phyloP scores from a whole-genome alignment of 2,329 filamentous ascomycete species.

The Fusarium metavorans region DNA sequence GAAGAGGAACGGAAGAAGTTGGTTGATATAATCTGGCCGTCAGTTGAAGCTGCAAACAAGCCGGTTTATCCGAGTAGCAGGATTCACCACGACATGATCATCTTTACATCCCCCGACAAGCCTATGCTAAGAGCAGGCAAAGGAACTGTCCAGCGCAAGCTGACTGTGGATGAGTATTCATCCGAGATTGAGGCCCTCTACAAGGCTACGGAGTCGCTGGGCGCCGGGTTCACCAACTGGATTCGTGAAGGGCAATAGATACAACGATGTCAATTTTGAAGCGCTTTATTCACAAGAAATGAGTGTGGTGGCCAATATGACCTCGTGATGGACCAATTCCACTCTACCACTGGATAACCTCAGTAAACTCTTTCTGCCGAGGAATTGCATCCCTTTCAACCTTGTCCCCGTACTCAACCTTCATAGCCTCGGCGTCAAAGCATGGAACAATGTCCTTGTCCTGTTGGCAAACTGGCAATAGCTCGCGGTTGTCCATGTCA shows the following conservation, averaged over 20 bases:
- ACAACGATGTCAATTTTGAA: neutral
- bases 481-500: neutral
- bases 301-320: neutral
- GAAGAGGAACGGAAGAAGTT: conserved; percentile 38
- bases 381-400: neutral
- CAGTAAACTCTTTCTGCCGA: neutral
- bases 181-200: conserved; percentile 20
- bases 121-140: conserved; percentile 59
- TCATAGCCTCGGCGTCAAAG: neutral
- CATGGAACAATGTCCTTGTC: neutral
- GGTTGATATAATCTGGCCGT: conserved; percentile 57
- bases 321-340: neutral
- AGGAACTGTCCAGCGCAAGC: conserved; percentile 54
- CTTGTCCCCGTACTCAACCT: neutral
- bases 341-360: neutral
- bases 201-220: neutral
- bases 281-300: neutral
- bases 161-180: conserved; percentile 20
- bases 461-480: neutral
- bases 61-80: conserved; percentile 57
- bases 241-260: neutral
- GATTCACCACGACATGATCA: conserved; percentile 55
- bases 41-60: conserved; percentile 56
- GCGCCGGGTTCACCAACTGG: neutral
- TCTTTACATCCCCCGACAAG: conserved; percentile 52